Percentiles rank a stretch among this genome's conserved stretches.
Conservation (phyloP, 1,284 basidiomycete species). For the Ustilago loliicola region DNA sequence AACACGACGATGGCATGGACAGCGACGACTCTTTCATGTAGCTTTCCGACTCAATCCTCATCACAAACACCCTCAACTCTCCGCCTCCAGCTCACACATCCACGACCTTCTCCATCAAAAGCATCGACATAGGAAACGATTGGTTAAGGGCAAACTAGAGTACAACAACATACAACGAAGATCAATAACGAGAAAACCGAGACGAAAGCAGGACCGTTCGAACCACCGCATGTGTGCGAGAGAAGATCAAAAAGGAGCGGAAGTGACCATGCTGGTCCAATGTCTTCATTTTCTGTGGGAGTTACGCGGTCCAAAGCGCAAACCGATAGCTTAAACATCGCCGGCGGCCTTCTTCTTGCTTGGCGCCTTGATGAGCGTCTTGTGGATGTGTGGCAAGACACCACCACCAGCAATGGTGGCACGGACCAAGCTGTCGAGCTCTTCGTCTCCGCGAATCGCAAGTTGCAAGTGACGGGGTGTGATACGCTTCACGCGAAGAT, state of each 20-base stretch:
- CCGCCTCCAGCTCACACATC: neutral
- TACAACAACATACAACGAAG: conserved; percentile 48
- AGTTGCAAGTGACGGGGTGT: conserved; percentile 92
- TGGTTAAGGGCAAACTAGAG: conserved; percentile 32
- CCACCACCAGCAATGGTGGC: conserved; percentile 81
- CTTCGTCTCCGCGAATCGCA: conserved; percentile 96
- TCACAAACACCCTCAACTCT: neutral
- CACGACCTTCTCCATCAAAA: neutral
- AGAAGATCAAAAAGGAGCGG: neutral
- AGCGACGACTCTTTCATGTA: conserved; percentile 68
- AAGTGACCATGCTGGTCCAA: neutral
- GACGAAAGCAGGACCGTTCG: conserved; percentile 23
- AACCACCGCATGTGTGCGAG: neutral
- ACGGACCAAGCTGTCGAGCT: conserved; percentile 76
- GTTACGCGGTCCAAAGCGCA: neutral
- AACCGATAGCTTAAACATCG: conserved; percentile 3
- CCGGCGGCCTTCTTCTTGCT: conserved; percentile 57
- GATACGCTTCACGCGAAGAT: conserved; percentile 94
- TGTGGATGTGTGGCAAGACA: conserved; percentile 96
- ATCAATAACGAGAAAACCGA: conserved; percentile 27
- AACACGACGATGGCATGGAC: conserved; percentile 50
- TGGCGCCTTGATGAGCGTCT: conserved; percentile 72
- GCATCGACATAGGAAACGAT: neutral
- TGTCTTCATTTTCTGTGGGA: neutral
- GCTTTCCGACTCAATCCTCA: neutral